phyloP scores from a whole-genome alignment of 208 protist species.

The Trypanosoma platydactyli region DNA sequence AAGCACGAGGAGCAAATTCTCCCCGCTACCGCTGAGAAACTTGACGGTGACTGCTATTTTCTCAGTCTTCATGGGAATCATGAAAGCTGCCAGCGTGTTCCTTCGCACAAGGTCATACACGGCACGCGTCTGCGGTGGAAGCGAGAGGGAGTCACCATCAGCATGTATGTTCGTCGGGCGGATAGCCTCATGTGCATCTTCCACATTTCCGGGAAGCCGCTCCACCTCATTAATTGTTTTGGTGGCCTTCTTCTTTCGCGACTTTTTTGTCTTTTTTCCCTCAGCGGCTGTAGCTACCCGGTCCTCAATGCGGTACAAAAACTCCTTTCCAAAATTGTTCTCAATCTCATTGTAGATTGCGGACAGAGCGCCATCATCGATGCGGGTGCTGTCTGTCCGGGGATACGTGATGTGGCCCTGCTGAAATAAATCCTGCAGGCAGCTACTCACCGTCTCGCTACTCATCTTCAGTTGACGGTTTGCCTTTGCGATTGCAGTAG shows the following conservation, averaged over 20 bases:
- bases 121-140: slow-evolving; percentile 53
- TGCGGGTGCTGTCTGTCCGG: slow-evolving; percentile 86
- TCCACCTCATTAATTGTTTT: slow-evolving; percentile 11
- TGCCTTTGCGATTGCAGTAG: slow-evolving; percentile 80
- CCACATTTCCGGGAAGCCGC: slow-evolving; percentile 57
- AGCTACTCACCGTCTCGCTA: slow-evolving; percentile 74
- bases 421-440: slow-evolving; percentile 88
- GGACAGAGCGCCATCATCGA: slow-evolving; percentile 94
- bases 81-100: slow-evolving; percentile 83
- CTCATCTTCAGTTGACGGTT: slow-evolving; percentile 84
- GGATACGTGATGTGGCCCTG: slow-evolving; percentile 91
- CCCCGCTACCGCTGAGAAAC: slow-evolving; percentile 48
- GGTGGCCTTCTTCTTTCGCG: slow-evolving; percentile 72
- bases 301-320: slow-evolving; percentile 79
- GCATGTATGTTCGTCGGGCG: slow-evolving; percentile 83
- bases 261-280: slow-evolving; percentile 93
- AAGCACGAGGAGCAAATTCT: slow-evolving; percentile 52
- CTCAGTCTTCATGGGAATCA: slow-evolving; percentile 79
- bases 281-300: slow-evolving; percentile 52
- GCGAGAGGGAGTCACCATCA: slow-evolving; percentile 52
- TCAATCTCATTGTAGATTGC: slow-evolving; percentile 98
- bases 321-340: slow-evolving; percentile 96
- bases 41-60: slow-evolving; percentile 50
- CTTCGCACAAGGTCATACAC: slow-evolving; percentile 84
- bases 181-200: slow-evolving; percentile 92